Base-by-base conservation (phyloP, 2,329 filamentous ascomycete species). In the Penicillium sp. region DNA sequence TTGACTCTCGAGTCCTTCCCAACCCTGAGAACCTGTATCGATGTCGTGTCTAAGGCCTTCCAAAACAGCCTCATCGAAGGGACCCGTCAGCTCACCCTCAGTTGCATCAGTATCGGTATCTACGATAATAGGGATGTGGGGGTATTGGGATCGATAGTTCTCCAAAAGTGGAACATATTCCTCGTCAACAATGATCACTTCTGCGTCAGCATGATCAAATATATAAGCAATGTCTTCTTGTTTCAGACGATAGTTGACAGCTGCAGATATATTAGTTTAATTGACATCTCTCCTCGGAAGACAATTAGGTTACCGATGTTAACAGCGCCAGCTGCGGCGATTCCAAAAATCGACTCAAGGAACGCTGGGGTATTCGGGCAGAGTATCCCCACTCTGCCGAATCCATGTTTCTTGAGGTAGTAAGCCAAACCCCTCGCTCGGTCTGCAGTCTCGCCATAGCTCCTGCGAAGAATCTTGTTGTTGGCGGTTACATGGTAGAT, bases 321-420 rank as follows among this genome's bases (percentile, higher is more conserved):
- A 25, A 95, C 84, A 8, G 82, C 90, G 1, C 91, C 91, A 0
- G 90, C 90, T 1, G 90, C 93, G 0, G 87, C 88, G 65, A 97
- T 89, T 2, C 90, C 94, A 70, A 91, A 99, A 61, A 96, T 90
- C 7, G 87, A 85, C 77, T 97, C 93, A 29, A 99, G 81, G 68
- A 97, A 97, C 0, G 93, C 93, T 0, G 94, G 94, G 1, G 94
- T 99, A 73, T 99, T 99, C 3, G 94, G 90, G 9, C 87, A 88
- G 12, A 99, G 81, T 48, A 99, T 88, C 7, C 94, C 94, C 6
- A 97, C 89, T 59, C 90, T 84, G 68, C 86, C 88, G 69, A 86
- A 86, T 5, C 84, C 82, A 70, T 90, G 85, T 73, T 90, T 90
- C 66, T 84, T 84, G 56, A 99, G 73, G 73, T 89, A 97, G 76